These are phyloP conservation scores for Rauvolfia tetraphylla DNA, from an alignment of 257 asterid genomes.

Conservation along the genomic window DNA sequence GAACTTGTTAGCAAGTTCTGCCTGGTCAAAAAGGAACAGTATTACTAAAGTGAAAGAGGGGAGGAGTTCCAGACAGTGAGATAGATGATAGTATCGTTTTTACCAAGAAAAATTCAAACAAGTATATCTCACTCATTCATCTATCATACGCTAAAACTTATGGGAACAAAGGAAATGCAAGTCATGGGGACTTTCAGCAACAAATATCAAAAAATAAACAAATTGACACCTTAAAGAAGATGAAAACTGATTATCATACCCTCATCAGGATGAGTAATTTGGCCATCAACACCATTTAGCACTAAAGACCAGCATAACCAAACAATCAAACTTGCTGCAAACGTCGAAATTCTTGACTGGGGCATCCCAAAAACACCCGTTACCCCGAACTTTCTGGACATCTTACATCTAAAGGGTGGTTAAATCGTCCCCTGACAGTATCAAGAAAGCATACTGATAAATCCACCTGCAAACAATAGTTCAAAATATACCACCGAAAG, in stretches of 20 bases:
- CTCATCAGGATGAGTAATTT: conserved; percentile 68
- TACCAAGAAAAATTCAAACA: neutral
- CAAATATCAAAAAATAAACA: neutral
- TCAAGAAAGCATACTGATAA: conserved; percentile 6
- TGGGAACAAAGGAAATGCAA: too few species aligned
- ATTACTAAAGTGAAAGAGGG: neutral
- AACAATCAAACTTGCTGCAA: conserved; percentile 37
- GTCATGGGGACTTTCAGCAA: too few species aligned
- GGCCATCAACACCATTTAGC: conserved; percentile 46
- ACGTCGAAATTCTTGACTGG: conserved; percentile 22
- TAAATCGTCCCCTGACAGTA: conserved; percentile 30
- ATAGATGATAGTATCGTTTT: neutral
- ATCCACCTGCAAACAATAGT: neutral
- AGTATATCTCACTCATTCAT: neutral
- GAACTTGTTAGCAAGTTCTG: neutral
- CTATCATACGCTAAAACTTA: too few species aligned
- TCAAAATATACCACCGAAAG: neutral
- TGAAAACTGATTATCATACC: conserved; percentile 32
- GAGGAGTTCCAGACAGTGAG: too few species aligned
- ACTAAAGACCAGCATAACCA: conserved; percentile 57
- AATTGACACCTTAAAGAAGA: neutral
- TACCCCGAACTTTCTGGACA: conserved; percentile 23
- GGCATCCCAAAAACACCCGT: conserved; percentile 32
- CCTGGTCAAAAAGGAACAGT: neutral
- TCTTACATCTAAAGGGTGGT: conserved; percentile 19